A percentile compares a stretch with the other conserved stretches of the same genome.
These are phyloP conservation scores for Oenanthe sinensis DNA, from an alignment of 129 eudicot genomes.

Conservation along the genomic window DNA sequence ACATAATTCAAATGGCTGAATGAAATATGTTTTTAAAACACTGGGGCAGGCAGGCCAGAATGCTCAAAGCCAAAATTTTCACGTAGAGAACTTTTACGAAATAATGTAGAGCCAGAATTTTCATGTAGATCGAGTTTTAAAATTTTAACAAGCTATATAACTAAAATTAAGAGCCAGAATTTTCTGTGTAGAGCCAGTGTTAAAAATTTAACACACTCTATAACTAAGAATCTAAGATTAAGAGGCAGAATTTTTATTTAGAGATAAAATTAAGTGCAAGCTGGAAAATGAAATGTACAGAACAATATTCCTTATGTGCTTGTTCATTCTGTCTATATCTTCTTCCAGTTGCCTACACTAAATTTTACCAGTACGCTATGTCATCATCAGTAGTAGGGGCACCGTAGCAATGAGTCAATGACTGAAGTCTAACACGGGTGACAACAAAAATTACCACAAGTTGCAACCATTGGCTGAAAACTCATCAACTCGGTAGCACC, in stretches of 20 bases:
- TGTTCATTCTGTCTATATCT: background rate
- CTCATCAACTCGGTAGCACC: background rate
- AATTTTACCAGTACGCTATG: background rate
- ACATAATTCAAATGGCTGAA: background rate
- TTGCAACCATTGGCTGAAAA: background rate
- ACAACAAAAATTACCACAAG: background rate
- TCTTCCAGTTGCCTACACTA: background rate
- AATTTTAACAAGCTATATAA: background rate
- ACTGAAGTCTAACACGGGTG: background rate
- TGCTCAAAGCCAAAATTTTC: background rate
- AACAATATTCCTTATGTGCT: background rate
- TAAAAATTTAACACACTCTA: background rate
- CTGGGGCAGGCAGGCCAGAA: background rate
- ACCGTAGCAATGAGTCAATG: background rate
- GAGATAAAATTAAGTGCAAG: background rate
- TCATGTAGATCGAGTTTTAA: background rate
- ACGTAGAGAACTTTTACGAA: background rate
- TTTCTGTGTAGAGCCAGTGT: background rate
- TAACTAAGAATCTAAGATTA: background rate
- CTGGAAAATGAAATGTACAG: background rate
- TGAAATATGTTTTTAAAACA: background rate
- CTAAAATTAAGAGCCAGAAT: background rate
- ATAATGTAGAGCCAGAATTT: background rate
- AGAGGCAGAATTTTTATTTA: background rate
- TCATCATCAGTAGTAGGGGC: background rate